Base-by-base conservation (phyloP, 805 yeast genomes). In the Nakazawaea siamensis region DNA sequence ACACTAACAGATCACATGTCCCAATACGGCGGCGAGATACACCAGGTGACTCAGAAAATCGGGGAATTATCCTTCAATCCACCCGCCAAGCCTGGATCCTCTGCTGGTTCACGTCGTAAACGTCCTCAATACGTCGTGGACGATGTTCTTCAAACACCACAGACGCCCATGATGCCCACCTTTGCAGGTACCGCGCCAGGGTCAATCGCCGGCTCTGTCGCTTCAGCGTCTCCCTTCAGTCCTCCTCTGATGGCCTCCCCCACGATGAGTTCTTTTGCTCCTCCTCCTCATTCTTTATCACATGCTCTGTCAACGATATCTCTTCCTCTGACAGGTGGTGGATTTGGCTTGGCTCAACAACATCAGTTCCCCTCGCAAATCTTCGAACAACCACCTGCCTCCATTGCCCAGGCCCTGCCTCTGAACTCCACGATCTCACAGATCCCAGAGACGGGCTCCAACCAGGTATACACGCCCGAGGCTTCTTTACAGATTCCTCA, bases 391-490 rank as follows among this genome's bases (percentile, higher is more conserved):
- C 37, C 43, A 26, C 21, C 32, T 18, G 19, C 18, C 21, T 17
- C 37, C 17, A n/a, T n/a, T n/a, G n/a, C n/a, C n/a, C n/a, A n/a
- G n/a, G n/a, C n/a, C n/a, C 8, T 12, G 13, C 27, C 27, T 8
- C 34, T 34, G 5, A 43, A 40, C 15, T 25, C 24, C n/a, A 31
- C 33, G 10, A 24, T 48, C 37, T 44, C 47, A 12, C 39, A 25
- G 3, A 35, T 35, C 9, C 39, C 39, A 16, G 39, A 35, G 10
- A 27, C 28, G n/a, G 35, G 39, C 11, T 30, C 35, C n/a, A 35
- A 36, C 18, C 39, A 29, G 20, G 21, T 17, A 7, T 39, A 24
- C 23, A 7, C 15, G 9, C 42, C 42, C 12, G 42, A 39, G 6
- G 23, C 12, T 3, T 23, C 34, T 19, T 30, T 39, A 8, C 35